Conservation (phyloP, 139 green algal species). For the Chlamydomonas urium region DNA sequence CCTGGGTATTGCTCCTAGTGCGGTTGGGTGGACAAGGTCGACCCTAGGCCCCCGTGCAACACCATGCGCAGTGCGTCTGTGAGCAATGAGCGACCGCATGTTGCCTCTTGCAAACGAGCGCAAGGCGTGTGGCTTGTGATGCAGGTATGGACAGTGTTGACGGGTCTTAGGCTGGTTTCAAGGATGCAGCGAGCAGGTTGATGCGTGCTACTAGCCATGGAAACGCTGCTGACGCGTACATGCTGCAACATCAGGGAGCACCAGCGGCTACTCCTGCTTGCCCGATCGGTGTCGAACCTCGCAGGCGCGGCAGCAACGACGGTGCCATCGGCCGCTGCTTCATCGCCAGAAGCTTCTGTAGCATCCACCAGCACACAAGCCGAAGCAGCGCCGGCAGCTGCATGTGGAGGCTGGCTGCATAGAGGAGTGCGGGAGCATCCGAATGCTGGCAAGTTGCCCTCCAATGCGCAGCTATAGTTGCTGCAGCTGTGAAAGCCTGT, state of each 20-base stretch:
- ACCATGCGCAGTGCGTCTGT: no score
- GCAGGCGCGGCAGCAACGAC: neutral
- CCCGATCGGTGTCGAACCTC: neutral
- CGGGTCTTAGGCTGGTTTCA: no score
- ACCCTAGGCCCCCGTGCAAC: no score
- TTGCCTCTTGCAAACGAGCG: no score
- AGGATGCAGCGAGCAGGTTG: no score
- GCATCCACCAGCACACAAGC: no score
- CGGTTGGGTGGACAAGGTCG: no score
- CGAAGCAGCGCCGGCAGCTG: neutral
- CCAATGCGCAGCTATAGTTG: neutral
- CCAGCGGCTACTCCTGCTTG: neutral
- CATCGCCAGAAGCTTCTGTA: neutral
- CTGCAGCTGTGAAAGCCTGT: neutral
- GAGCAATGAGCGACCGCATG: no score
- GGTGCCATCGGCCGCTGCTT: neutral
- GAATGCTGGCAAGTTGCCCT: neutral
- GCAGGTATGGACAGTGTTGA: neutral
- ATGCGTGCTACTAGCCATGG: neutral
- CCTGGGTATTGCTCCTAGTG: no score
- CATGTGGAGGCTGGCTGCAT: neutral
- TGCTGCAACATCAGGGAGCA: neutral
- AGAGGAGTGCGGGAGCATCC: conserved; percentile 1
- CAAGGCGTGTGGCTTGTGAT: neutral
- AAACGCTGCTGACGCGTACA: neutral